Evolutionary conservation across 2,329 filamentous ascomycete species (phyloP), one percentile per base, ranked within the genome.

Genomic region (Fusarium devonianum): DNA sequence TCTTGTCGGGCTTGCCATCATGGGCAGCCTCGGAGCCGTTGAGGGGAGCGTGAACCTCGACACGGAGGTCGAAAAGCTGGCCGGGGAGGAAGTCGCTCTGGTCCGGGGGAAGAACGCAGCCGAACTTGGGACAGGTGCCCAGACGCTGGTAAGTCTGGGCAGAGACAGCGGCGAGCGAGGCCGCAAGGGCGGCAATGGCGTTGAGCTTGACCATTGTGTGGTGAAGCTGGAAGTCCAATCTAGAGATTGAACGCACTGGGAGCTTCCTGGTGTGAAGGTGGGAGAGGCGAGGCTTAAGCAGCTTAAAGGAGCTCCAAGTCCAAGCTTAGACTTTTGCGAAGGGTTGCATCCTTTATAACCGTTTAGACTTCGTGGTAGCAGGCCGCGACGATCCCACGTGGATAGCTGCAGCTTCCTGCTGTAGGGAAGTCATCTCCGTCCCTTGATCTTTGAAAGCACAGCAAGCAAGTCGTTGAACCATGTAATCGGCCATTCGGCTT

Each of bases 1-100:
- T 79, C 66, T 88, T 81, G 68, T 94, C 89, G 11, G 89, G 85
- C 60, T 83, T 78, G 50, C 84, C 84, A 48, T 82, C 73, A 60
- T 85, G 82, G 53, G 84, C 89, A n/a, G 86, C 86, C 71, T 94
- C 89, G 26, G 87, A 89, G 58, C 90, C 90, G 71, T 94, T 94
- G 67, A 87, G 78, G 5, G 89, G 89, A 8, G 89, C 88, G 68
- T 93, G 89, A 21, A 94, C 83, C 70, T 94, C 90, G 51, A 93
- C 81, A 51, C 90, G 86, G 56, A 95, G 86, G 68, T 94, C 90
- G 66, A 94, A 94, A 69, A 83, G 87, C 73, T 94, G 90, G 10
- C 90, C 90, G 5, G 90, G 86, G 2, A 95, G 80, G 74, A 94
- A 94, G 65, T 94, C 90, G 57, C 87, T 85, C 74, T 84, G 81